phyloP scores from a whole-genome alignment of 177 flowering plant species.

The Vitis hybrid region DNA sequence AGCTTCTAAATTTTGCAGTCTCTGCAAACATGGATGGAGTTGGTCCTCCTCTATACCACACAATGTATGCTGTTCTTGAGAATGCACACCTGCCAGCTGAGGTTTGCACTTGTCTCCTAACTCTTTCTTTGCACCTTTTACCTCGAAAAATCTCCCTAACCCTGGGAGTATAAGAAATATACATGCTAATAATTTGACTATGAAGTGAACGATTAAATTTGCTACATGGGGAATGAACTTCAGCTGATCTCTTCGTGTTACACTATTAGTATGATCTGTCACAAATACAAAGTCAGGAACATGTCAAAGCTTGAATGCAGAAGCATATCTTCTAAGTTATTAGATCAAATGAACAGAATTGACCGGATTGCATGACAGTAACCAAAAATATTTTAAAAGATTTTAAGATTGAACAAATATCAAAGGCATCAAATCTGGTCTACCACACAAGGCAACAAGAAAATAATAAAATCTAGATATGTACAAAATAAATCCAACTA shows the following conservation, averaged over 20 bases:
- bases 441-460: neutral
- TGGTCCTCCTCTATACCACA: constrained; percentile 25
- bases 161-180: constrained; percentile 35
- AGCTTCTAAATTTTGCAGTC: constrained; percentile 67
- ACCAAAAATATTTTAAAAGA: no score
- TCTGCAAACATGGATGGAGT: constrained; percentile 56
- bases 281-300: neutral
- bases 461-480: neutral
- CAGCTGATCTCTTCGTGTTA: constrained; percentile 21
- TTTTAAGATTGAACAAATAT: no score
- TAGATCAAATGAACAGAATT: neutral
- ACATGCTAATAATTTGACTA: constrained; percentile 43
- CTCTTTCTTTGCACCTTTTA: constrained; percentile 20
- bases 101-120: constrained; percentile 18
- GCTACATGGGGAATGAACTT: constrained; percentile 23
- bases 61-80: constrained; percentile 22
- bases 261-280: constrained; percentile 35
- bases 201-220: constrained; percentile 25
- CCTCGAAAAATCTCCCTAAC: constrained; percentile 30
- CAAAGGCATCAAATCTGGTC: no score
- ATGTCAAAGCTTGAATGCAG: constrained; percentile 5
- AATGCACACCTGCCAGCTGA: constrained; percentile 21
- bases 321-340: neutral
- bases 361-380: no score
- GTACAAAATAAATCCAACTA: no score